Conservation (phyloP, 352 stramenopile species). For the Lagenidium giganteum region DNA sequence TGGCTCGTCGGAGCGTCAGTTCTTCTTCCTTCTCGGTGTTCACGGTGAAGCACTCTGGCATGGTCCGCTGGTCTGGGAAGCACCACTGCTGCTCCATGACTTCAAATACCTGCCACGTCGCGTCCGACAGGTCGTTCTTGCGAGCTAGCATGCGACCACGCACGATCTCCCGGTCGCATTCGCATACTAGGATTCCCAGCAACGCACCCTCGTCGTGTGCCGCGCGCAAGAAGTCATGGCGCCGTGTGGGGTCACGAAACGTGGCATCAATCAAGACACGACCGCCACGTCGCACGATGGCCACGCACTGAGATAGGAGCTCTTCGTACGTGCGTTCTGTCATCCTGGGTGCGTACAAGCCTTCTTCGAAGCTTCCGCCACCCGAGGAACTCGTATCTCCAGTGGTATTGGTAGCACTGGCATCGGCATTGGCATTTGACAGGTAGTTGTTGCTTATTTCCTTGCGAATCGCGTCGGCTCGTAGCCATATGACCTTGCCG, state of each 20-base stretch:
- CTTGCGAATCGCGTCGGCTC: slow-evolving; percentile 62
- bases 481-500: slow-evolving; percentile 38
- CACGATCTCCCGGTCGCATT: slow-evolving; percentile 67
- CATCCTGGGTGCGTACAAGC: slow-evolving; percentile 49
- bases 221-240: slow-evolving; percentile 32
- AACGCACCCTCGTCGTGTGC: slow-evolving; percentile 43
- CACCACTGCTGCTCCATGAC: slow-evolving; percentile 49
- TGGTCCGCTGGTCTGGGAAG: slow-evolving; percentile 23
- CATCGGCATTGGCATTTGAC: slow-evolving; percentile 1
- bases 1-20: slow-evolving; percentile 43
- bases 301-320: slow-evolving; percentile 32
- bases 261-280: slow-evolving; percentile 60
- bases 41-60: slow-evolving; percentile 39
- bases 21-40: slow-evolving; percentile 75
- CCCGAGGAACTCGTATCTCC: slow-evolving; percentile 2
- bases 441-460: slow-evolving; percentile 19
- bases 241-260: slow-evolving; percentile 40
- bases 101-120: slow-evolving; percentile 65
- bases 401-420: slow-evolving; percentile 2
- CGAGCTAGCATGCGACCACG: slow-evolving; percentile 53
- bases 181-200: slow-evolving; percentile 48
- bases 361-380: slow-evolving; percentile 40
- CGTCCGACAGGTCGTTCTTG: slow-evolving; percentile 57
- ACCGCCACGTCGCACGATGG: slow-evolving; percentile 34
- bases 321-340: slow-evolving; percentile 64